A percentile compares a stretch with the other conserved stretches of the same genome.
These are phyloP conservation scores for Yarrowia keelungensis DNA, from an alignment of 805 yeast species.

Conservation along the genomic window DNA sequence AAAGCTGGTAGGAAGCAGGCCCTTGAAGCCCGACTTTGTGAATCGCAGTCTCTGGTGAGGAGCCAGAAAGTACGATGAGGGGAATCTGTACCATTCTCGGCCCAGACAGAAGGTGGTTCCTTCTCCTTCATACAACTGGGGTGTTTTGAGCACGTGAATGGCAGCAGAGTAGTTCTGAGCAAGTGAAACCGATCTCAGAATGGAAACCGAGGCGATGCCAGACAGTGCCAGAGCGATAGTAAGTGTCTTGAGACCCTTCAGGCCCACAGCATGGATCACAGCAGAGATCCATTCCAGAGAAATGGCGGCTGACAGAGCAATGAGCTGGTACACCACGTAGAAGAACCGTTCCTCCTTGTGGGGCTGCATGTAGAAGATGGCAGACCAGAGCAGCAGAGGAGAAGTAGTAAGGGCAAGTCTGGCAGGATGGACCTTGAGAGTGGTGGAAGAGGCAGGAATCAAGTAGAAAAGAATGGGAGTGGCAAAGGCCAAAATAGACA, in stretches of 20 bases:
- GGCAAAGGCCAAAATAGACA: constrained; percentile 41
- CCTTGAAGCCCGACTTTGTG: constrained; percentile 79
- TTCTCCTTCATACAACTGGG: constrained; percentile 50
- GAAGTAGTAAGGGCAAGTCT: constrained; percentile 47
- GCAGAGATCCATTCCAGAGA: constrained; percentile 47
- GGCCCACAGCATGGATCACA: constrained; percentile 5
- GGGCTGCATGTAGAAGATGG: constrained; percentile 73
- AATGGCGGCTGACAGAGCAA: constrained; percentile 68
- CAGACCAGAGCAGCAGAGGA: constrained; percentile 67
- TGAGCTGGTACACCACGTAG: constrained; percentile 80
- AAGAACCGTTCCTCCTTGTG: constrained; percentile 94
- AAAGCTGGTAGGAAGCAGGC: constrained; percentile 89
- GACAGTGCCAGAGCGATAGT: constrained; percentile 29
- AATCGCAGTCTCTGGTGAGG: constrained; percentile 68
- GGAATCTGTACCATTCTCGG: constrained; percentile 93
- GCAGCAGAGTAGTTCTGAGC: constrained; percentile 78
- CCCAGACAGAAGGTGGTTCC: constrained; percentile 79
- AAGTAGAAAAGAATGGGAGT: constrained; percentile 15
- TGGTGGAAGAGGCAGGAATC: neutral
- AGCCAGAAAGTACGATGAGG: constrained; percentile 83
- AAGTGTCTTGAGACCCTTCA: constrained; percentile 31
- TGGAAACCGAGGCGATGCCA: constrained; percentile 48
- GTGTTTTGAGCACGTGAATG: constrained; percentile 58
- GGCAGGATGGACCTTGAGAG: constrained; percentile 39
- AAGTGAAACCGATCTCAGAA: constrained; percentile 65